Base-by-base conservation (phyloP, 371 early-diverging fungal genomes). In the Rhizopus microsporus region DNA sequence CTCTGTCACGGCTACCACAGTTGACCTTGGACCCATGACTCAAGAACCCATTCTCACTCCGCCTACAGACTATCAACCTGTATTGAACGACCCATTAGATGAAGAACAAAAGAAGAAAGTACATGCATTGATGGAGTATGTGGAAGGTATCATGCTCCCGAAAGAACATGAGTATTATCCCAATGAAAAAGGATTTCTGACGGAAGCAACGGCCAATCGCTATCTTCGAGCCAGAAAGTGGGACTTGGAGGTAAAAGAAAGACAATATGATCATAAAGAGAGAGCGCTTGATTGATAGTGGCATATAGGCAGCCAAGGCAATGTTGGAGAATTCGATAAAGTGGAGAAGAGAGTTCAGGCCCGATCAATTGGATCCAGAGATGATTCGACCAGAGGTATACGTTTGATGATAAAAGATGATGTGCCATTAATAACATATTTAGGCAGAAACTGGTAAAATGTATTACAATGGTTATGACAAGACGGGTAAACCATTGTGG, bases 151-250 rank as follows among this genome's bases (percentile, higher is more conserved):
- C 5, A 67, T 71, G 30, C 63, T 77, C 12, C 63, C 70, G 2
- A 65, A 60, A 10, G 69, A 75, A n/a, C 76, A 75, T 45, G 59
- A 66, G 1, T 78, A 80, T 33, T 62, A 69, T 37, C 62, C 69
- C 0, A 68, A 67, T 35, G 74, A 83, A 54, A 72, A 67, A 35
- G 67, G 62, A 0, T 85, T 81, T 59, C 63, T 80, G 23, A 62
- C 75, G 17, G 76, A 82, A 5, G 63, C 59, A 6, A 82, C 84
- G 16, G 74, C 82, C n/a, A 62, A 87, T 39, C 69, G 91, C 7
- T 93, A 90, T 62, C 67, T 94, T 61, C 74, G 88, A 16, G 89
- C 90, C 5, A 78, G 83, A 56, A 86, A 86, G 53, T 89, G 88
- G 86, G 66, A 87, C 48, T 51, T 73, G 5, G 70, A 68, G 29